Conservation (phyloP, 1,284 basidiomycete species). For the Pterula multifida region DNA sequence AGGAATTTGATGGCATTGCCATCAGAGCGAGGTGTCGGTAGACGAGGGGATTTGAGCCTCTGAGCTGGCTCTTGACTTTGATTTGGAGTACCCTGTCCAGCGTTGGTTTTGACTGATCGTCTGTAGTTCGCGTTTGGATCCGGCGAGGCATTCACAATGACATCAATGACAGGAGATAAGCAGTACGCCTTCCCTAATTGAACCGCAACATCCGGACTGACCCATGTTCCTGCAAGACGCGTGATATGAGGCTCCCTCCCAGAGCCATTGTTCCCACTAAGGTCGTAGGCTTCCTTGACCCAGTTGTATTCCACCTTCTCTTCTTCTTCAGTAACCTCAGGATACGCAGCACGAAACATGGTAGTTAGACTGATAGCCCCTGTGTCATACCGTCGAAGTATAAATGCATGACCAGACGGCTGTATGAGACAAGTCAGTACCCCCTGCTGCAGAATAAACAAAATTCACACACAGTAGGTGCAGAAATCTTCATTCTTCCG, state of each 20-base stretch:
- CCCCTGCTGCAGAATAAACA: too few species aligned
- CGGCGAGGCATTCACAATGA: slow-evolving; percentile 65
- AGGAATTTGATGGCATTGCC: slow-evolving; percentile 16
- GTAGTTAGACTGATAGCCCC: slow-evolving; percentile 92
- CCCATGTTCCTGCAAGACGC: slow-evolving; percentile 88
- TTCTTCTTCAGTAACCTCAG: slow-evolving; percentile 66
- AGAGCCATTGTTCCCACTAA: slow-evolving; percentile 73
- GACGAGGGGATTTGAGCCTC: slow-evolving; percentile 11
- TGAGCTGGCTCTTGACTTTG: slow-evolving; percentile 16
- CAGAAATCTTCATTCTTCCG: slow-evolving; percentile 81
- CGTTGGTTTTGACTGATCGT: slow-evolving; percentile 36
- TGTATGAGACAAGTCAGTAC: slow-evolving; percentile 17
- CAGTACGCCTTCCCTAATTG: slow-evolving; percentile 55
- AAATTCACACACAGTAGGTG: slow-evolving; percentile 61
- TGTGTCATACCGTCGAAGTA: slow-evolving; percentile 92
- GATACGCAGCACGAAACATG: slow-evolving; percentile 97
- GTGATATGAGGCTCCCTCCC: slow-evolving; percentile 43
- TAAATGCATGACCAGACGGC: slow-evolving; percentile 80
- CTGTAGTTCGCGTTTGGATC: slow-evolving; percentile 71
- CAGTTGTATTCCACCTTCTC: slow-evolving; percentile 81
- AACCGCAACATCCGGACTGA: slow-evolving; percentile 61
- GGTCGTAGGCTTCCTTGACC: slow-evolving; percentile 76
- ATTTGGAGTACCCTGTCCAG: slow-evolving; percentile 22
- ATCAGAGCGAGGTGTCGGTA: slow-evolving; percentile 18
- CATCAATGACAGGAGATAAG: slow-evolving; percentile 47